Evolutionary conservation across 768 basidiomycete genomes (phyloP).

Genomic region (Kwoniella pini): DNA sequence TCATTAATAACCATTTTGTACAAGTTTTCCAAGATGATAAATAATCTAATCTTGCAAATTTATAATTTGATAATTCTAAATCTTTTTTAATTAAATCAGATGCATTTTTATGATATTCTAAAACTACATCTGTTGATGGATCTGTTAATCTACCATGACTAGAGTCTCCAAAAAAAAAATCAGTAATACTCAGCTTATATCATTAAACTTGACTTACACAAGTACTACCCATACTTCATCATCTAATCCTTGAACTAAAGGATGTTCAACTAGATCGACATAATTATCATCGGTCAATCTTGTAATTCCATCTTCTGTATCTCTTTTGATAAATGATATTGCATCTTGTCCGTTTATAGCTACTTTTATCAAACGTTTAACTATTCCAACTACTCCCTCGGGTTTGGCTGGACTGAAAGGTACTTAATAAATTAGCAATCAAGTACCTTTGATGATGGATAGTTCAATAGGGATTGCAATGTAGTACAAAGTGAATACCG

Average conservation of each 20-base stretch:
- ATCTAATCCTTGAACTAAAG: slow-evolving; percentile 56
- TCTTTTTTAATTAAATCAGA: slow-evolving; percentile 48
- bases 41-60: slow-evolving; percentile 77
- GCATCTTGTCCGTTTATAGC: slow-evolving; percentile 16
- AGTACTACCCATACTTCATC: slow-evolving; percentile 75
- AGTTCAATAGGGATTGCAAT: no score
- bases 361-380: slow-evolving; percentile 1
- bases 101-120: slow-evolving; percentile 72
- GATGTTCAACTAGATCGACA: slow-evolving; percentile 55
- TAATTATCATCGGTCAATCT: slow-evolving; percentile 83
- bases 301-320: slow-evolving; percentile 64
- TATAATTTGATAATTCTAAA: slow-evolving; percentile 58
- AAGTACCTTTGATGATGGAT: no score
- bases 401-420: background rate
- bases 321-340: slow-evolving; percentile 47
- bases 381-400: background rate
- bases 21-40: slow-evolving; percentile 78
- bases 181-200: no score
- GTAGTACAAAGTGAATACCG: no score
- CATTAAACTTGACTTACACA: slow-evolving; percentile 61
- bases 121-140: slow-evolving; percentile 69
- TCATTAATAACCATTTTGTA: slow-evolving; percentile 83
- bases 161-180: background rate
- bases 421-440: no score
- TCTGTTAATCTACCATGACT: slow-evolving; percentile 65